These are phyloP conservation scores for Clonostachys rhizophaga DNA, from an alignment of 2,329 filamentous ascomycete species.

Conservation along the genomic window DNA sequence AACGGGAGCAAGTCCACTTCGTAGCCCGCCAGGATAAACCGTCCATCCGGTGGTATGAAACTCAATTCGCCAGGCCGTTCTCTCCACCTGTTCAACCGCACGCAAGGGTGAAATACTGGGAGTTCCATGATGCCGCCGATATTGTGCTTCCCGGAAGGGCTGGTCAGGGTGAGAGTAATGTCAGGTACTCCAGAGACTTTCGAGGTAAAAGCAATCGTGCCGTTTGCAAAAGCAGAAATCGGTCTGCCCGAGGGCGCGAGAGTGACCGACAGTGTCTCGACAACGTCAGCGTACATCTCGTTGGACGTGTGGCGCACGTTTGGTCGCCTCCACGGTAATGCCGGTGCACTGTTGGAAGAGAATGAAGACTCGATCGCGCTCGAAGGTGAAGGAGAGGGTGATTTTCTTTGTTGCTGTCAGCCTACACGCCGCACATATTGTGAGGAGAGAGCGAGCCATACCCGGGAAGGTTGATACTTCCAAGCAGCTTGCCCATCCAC, in stretches of 20 bases:
- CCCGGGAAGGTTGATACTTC: constrained; percentile 81
- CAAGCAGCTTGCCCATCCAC: constrained; percentile 82
- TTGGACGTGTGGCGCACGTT: constrained; percentile 96
- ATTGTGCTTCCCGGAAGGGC: constrained; percentile 75
- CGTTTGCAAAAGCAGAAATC: constrained; percentile 81
- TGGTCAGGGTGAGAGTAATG: constrained; percentile 73
- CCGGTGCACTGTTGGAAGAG: constrained; percentile 39
- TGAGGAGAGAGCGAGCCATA: constrained; percentile 22
- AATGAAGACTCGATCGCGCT: constrained; percentile 33
- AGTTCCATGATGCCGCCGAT: constrained; percentile 73
- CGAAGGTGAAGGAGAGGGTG: constrained; percentile 28
- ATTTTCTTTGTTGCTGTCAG: constrained; percentile 11
- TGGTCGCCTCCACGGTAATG: constrained; percentile 81
- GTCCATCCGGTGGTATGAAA: constrained; percentile 91
- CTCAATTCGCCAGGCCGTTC: constrained; percentile 88
- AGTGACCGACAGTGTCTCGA: constrained; percentile 84
- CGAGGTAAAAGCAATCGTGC: constrained; percentile 89
- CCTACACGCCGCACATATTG: background rate
- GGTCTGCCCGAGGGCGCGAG: constrained; percentile 87
- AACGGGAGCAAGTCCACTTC: constrained; percentile 86
- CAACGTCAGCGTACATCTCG: constrained; percentile 92
- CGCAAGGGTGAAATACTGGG: constrained; percentile 94
- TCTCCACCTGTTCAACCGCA: constrained; percentile 84
- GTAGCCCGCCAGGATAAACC: constrained; percentile 90
- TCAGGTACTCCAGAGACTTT: constrained; percentile 95